These are phyloP conservation scores for Phyllosticta paracitricarpa DNA, from an alignment of 2,329 filamentous ascomycete genomes.

Conservation along the genomic window DNA sequence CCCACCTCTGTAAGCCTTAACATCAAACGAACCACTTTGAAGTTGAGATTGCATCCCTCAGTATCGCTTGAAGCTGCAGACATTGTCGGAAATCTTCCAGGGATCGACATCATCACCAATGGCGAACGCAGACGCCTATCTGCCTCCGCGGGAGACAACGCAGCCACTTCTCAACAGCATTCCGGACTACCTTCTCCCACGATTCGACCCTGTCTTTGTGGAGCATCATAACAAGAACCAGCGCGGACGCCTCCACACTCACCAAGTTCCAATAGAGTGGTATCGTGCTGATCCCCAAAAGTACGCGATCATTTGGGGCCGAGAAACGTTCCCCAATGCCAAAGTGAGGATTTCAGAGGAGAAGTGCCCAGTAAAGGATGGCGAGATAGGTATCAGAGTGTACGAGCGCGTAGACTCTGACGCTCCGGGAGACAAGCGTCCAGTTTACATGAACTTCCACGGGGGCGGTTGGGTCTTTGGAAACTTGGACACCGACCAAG, in stretches of 20 bases:
- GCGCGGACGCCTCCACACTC: constrained; percentile 5
- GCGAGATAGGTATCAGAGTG: constrained; percentile 5
- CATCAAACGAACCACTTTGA: neutral
- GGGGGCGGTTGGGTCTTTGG: constrained; percentile 31
- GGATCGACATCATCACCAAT: neutral
- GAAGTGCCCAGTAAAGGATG: constrained; percentile 4
- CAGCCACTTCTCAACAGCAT: constrained; percentile 7
- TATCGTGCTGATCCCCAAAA: constrained; percentile 5
- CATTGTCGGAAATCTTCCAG: neutral
- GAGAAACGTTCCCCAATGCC: constrained; percentile 1
- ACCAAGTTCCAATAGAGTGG: constrained; percentile 7
- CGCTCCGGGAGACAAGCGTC: neutral
- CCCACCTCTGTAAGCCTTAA: neutral
- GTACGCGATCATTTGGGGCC: constrained; percentile 7
- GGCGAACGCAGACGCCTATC: constrained; percentile 4
- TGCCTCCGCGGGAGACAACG: neutral
- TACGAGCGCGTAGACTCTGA: constrained; percentile 4
- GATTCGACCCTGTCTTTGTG: constrained; percentile 8
- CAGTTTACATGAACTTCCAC: constrained; percentile 22
- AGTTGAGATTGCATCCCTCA: neutral
- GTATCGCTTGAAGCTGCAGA: neutral
- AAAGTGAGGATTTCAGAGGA: constrained; percentile 5
- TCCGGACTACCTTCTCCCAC: neutral
- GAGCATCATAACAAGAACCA: constrained; percentile 6
- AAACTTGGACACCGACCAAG: constrained; percentile 26